Percentiles rank a stretch among this genome's conserved stretches.
Conservation (phyloP, 2,329 filamentous ascomycete species). For the Botrytis deweyae region DNA sequence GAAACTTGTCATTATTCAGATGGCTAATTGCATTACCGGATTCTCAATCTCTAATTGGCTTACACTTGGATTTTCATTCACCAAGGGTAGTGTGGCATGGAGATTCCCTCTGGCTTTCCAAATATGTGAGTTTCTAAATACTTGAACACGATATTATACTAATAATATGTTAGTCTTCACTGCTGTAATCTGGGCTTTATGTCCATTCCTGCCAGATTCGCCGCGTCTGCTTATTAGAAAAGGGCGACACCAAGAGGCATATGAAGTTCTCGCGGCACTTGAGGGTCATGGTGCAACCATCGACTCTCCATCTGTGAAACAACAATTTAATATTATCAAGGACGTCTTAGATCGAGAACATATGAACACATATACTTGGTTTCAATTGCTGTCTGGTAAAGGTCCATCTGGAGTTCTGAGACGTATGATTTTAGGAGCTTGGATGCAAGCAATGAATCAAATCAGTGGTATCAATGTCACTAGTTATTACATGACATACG, state of each 20-base stretch:
- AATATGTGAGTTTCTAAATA: slow-evolving; percentile 27
- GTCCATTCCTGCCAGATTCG: slow-evolving; percentile 54
- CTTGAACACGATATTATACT: neutral
- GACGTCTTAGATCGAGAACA: slow-evolving; percentile 45
- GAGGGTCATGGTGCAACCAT: slow-evolving; percentile 22
- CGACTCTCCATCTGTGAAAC: slow-evolving; percentile 47
- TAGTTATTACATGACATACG: slow-evolving; percentile 41
- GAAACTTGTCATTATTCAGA: slow-evolving; percentile 60
- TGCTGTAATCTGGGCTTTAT: slow-evolving; percentile 54
- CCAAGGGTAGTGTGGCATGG: slow-evolving; percentile 50
- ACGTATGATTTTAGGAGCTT: slow-evolving; percentile 51
- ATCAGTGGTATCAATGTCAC: slow-evolving; percentile 46
- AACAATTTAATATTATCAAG: slow-evolving; percentile 48
- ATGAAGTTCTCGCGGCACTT: slow-evolving; percentile 46
- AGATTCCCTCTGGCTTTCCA: slow-evolving; percentile 62
- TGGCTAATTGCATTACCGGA: slow-evolving; percentile 55
- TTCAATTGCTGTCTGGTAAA: slow-evolving; percentile 38
- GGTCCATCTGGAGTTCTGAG: slow-evolving; percentile 54
- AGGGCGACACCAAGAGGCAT: slow-evolving; percentile 46
- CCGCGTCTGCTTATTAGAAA: slow-evolving; percentile 49
- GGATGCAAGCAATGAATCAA: slow-evolving; percentile 54
- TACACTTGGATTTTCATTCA: slow-evolving; percentile 57
- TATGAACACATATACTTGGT: slow-evolving; percentile 42
- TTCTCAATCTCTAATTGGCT: slow-evolving; percentile 52
- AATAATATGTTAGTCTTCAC: slow-evolving; percentile 51